Conservation (phyloP, 2,329 filamentous ascomycete species). For the Thermothelomyces thermophilus region DNA sequence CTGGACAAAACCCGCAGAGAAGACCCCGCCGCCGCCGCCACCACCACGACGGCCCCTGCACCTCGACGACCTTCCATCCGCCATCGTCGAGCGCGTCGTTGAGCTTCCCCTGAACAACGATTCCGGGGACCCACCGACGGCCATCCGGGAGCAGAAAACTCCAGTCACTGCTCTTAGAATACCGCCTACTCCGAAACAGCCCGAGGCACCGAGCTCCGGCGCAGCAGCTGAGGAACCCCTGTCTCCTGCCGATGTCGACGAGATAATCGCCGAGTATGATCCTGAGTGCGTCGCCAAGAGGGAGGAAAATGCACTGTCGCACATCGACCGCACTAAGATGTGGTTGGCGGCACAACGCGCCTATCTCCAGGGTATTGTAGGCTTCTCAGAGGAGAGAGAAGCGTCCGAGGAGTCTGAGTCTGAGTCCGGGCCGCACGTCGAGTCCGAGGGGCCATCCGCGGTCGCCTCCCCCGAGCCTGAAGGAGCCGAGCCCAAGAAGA, state of each 20-base stretch:
- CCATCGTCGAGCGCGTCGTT: constrained; percentile 55
- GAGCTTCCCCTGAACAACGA: constrained; percentile 49
- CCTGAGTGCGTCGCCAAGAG: constrained; percentile 69
- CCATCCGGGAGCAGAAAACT: constrained; percentile 35
- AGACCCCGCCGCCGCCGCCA: constrained; percentile 30
- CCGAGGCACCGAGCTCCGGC: constrained; percentile 25
- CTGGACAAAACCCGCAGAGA: constrained; percentile 49
- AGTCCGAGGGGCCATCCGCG: constrained; percentile 29
- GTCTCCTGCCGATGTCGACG: constrained; percentile 47
- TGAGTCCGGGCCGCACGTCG: constrained; percentile 33
- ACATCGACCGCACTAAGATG: constrained; percentile 74
- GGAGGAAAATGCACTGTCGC: constrained; percentile 61
- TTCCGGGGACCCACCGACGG: constrained; percentile 60
- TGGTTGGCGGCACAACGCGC: constrained; percentile 80
- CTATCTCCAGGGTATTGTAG: constrained; percentile 64
- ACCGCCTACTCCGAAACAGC: constrained; percentile 19
- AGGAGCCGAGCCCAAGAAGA: constrained; percentile 45
- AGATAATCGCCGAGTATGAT: constrained; percentile 66
- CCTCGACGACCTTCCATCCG: constrained; percentile 41
- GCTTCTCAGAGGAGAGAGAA: constrained; percentile 41
- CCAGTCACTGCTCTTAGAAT: constrained; percentile 31
- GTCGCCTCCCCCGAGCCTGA: constrained; percentile 10
- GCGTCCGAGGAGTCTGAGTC: constrained; percentile 26
- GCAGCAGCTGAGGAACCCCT: constrained; percentile 28
- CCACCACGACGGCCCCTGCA: constrained; percentile 33